phyloP scores from a whole-genome alignment of 139 green algal species.

The Closterium sp. region DNA sequence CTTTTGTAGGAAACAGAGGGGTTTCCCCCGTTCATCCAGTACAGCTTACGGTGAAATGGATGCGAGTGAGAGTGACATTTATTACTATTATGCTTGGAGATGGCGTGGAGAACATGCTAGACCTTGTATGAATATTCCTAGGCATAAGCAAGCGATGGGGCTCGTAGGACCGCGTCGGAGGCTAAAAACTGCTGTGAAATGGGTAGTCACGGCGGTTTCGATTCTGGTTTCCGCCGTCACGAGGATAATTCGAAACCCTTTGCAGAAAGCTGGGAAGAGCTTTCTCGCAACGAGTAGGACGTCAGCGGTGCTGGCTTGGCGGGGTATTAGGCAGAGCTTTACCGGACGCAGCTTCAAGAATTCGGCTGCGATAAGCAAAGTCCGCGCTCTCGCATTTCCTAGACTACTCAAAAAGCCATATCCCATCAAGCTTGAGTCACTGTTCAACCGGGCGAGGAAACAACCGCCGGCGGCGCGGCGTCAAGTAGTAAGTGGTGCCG shows the following conservation, averaged over 20 bases:
- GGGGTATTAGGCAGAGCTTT: background rate
- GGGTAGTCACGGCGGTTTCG: background rate
- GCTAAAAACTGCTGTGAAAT: background rate
- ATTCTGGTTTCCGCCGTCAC: background rate
- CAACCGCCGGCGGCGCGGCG: background rate
- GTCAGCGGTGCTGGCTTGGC: background rate
- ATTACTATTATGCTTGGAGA: background rate
- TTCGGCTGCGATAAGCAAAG: background rate
- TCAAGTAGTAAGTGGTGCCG: background rate
- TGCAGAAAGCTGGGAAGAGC: background rate
- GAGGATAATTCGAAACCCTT: background rate
- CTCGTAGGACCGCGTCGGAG: background rate
- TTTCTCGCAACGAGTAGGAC: background rate
- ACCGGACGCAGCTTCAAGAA: background rate
- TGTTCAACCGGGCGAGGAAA: background rate
- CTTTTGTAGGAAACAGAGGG: background rate
- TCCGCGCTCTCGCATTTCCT: background rate
- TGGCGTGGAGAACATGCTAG: background rate
- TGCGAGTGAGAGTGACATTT: background rate
- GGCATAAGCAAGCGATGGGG: background rate
- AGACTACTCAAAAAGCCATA: background rate
- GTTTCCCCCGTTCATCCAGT: background rate
- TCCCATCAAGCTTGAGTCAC: background rate
- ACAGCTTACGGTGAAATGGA: background rate
- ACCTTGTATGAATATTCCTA: background rate